These are phyloP conservation scores for Candida parachauliodes DNA, from an alignment of 805 yeast species.

Conservation along the genomic window DNA sequence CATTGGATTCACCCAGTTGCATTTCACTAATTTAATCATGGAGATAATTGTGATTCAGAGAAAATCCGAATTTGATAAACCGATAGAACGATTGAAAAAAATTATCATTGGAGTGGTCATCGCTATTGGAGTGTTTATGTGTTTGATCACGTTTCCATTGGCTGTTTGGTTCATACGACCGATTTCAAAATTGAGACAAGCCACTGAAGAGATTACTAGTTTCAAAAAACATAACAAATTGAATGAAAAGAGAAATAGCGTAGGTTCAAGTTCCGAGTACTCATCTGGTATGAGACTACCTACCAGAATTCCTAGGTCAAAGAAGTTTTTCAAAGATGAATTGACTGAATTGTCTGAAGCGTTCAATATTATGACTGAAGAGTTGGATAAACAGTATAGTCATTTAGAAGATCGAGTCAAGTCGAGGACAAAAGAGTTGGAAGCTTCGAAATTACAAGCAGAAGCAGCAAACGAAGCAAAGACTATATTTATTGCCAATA, in stretches of 20 bases:
- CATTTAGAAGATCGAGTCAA: conserved; percentile 85
- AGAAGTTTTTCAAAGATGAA: conserved; percentile 70
- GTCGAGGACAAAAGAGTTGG: conserved; percentile 82
- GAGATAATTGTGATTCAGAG: conserved; percentile 69
- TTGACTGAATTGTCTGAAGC: conserved; percentile 83
- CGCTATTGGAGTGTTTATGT: conserved; percentile 72
- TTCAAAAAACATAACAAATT: conserved; percentile 25
- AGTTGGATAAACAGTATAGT: conserved; percentile 76
- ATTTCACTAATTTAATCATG: conserved; percentile 49
- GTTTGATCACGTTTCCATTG: conserved; percentile 73
- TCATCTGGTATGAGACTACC: conserved; percentile 41
- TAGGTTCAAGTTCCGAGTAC: conserved; percentile 33
- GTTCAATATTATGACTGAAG: conserved; percentile 88
- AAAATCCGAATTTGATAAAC: conserved; percentile 54
- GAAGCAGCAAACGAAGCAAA: conserved; percentile 96
- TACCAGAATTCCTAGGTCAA: conserved; percentile 29
- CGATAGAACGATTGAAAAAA: conserved; percentile 57
- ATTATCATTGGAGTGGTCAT: conserved; percentile 76
- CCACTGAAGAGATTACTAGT: conserved; percentile 68
- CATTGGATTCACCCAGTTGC: conserved; percentile 30
- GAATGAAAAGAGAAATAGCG: conserved; percentile 19
- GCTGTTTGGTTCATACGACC: conserved; percentile 86
- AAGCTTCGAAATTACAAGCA: conserved; percentile 82
- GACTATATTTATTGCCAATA: conserved; percentile 45
- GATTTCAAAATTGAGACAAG: conserved; percentile 71